Conservation (phyloP, 2,329 filamentous ascomycete species). For the Nannizzia gypsea region DNA sequence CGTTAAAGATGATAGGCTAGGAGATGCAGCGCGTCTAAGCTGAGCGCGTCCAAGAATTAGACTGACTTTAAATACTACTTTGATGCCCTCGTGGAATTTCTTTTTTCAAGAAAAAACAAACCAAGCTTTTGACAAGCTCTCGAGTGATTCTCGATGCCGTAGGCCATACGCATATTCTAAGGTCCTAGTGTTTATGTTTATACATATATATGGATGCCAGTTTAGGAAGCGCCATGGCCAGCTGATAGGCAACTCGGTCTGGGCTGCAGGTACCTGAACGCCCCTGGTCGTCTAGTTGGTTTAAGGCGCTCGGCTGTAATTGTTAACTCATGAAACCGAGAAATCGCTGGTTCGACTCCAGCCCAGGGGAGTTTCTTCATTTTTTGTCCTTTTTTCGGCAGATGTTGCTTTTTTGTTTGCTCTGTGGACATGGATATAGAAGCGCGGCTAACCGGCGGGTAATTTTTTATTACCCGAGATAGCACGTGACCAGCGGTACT, state of each 20-base stretch:
- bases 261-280: background rate
- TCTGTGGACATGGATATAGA: background rate
- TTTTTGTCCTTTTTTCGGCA: conserved; percentile 2
- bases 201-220: background rate
- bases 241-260: background rate
- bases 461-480: background rate
- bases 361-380: conserved; percentile 8
- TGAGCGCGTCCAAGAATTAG: background rate
- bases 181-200: background rate
- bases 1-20: background rate
- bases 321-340: conserved; percentile 2
- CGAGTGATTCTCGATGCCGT: too few relatives aligned
- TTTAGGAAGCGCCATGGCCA: background rate
- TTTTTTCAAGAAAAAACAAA: background rate
- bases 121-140: background rate
- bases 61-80: background rate
- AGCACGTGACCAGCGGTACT: background rate
- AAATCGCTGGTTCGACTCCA: conserved; percentile 11
- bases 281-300: conserved; percentile 8
- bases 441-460: background rate
- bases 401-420: background rate
- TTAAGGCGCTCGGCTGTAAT: conserved; percentile 7
- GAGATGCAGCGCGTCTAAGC: background rate
- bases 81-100: background rate
- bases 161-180: too few relatives aligned